Conservation (phyloP, 495 filamentous ascomycete species). For the Podospora tetraspora region DNA sequence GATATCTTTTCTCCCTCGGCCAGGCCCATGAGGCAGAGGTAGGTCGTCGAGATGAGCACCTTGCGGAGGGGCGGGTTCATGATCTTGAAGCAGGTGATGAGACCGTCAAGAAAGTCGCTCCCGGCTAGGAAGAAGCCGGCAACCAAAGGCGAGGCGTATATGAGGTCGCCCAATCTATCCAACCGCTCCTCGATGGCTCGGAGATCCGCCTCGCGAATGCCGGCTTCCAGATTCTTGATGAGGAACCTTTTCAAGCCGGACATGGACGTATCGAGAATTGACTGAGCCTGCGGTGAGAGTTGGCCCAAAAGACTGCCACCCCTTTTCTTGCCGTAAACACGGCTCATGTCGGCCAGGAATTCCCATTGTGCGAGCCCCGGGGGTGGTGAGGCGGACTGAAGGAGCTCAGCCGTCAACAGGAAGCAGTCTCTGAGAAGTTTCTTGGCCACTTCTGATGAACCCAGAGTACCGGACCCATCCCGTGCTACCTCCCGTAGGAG, state of each 20-base stretch:
- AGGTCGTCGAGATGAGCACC: constrained; percentile 62
- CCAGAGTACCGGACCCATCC: constrained; percentile 35
- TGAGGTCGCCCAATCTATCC: constrained; percentile 45
- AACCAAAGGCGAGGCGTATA: constrained; percentile 48
- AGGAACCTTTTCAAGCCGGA: constrained; percentile 40
- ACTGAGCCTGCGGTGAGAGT: constrained; percentile 31
- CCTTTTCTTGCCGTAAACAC: constrained; percentile 50
- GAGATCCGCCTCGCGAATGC: constrained; percentile 42
- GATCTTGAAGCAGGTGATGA: constrained; percentile 59
- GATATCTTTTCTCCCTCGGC: constrained; percentile 64
- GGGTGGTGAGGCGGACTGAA: constrained; percentile 43
- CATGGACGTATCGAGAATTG: constrained; percentile 33
- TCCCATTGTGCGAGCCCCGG: constrained; percentile 46
- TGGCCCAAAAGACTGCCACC: constrained; percentile 24
- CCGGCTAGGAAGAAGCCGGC: constrained; percentile 68
- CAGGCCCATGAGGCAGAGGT: constrained; percentile 64
- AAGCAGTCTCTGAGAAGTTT: constrained; percentile 58
- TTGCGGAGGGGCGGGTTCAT: constrained; percentile 54
- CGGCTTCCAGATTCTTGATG: constrained; percentile 47
- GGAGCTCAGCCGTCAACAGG: constrained; percentile 48
- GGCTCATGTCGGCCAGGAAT: constrained; percentile 54
- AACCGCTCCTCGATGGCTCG: constrained; percentile 41
- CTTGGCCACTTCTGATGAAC: constrained; percentile 43
- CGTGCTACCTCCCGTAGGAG: constrained; percentile 51
- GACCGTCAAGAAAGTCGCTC: constrained; percentile 76